These are phyloP conservation scores for Lablab purpureus DNA, from an alignment of 306 rosid species.

Conservation along the genomic window DNA sequence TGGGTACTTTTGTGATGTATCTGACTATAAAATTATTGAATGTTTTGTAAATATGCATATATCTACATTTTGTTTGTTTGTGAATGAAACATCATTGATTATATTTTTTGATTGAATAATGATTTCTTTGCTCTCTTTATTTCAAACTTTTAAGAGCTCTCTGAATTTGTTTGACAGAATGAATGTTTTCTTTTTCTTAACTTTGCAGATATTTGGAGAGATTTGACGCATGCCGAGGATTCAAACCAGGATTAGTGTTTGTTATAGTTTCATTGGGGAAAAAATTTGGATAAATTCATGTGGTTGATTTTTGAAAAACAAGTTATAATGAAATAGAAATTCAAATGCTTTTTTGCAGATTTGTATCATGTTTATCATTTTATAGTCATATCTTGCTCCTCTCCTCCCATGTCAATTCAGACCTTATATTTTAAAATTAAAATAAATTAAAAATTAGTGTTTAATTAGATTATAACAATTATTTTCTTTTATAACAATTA, in stretches of 20 bases:
- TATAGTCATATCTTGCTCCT: neutral
- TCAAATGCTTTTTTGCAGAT: slow-evolving; percentile 18
- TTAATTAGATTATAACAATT: too few species aligned
- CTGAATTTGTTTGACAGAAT: neutral
- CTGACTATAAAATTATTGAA: neutral
- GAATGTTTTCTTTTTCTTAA: neutral
- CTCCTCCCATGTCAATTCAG: neutral
- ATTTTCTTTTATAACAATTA: too few species aligned
- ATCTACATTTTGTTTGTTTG: neutral
- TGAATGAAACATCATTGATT: neutral
- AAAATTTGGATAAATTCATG: slow-evolving; percentile 34
- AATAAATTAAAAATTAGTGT: too few species aligned
- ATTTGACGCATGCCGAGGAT: slow-evolving; percentile 34
- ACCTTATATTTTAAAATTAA: neutral
- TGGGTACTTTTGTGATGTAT: neutral
- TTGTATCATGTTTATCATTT: slow-evolving; percentile 29
- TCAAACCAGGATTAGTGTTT: slow-evolving; percentile 29
- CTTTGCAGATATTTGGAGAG: slow-evolving; percentile 34
- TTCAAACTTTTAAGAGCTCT: slow-evolving; percentile 2
- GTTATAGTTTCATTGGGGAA: slow-evolving; percentile 30
- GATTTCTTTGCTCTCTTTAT: neutral
- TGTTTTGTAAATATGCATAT: slow-evolving; percentile 2
- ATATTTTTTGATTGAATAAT: slow-evolving; percentile 7
- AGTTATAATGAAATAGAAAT: slow-evolving; percentile 45
- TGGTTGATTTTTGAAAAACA: slow-evolving; percentile 37